These are phyloP conservation scores for Neocatenulostroma microsporum DNA, from an alignment of 2,329 filamentous ascomycete genomes.

Conservation along the genomic window DNA sequence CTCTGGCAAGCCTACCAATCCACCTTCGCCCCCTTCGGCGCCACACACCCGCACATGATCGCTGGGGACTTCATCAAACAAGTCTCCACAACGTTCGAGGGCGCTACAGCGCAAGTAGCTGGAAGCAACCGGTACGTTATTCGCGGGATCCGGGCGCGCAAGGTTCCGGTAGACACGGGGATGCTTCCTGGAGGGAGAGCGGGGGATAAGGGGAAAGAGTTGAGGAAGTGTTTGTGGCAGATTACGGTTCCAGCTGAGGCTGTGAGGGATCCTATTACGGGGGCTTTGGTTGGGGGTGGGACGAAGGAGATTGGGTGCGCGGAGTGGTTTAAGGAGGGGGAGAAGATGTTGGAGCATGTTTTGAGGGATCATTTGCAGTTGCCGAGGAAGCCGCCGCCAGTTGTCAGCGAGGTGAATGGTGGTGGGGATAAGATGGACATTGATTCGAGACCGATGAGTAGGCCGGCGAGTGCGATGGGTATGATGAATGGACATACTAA, in stretches of 20 bases:
- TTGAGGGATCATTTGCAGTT: constrained; percentile 56
- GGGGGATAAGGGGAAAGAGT: constrained; percentile 24
- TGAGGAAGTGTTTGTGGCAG: constrained; percentile 25
- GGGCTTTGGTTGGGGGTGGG: constrained; percentile 28
- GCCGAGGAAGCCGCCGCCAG: constrained; percentile 45
- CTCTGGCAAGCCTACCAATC: constrained; percentile 95
- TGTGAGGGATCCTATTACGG: constrained; percentile 46
- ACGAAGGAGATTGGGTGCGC: constrained; percentile 33
- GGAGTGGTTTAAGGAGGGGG: constrained; percentile 54
- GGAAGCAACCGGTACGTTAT: constrained; percentile 86
- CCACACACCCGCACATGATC: constrained; percentile 59
- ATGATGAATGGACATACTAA: constrained; percentile 12
- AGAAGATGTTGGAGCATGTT: constrained; percentile 67
- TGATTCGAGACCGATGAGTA: constrained; percentile 15
- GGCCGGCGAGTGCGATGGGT: constrained; percentile 5
- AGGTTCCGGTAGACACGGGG: constrained; percentile 53
- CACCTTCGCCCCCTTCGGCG: constrained; percentile 62
- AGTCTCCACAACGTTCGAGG: constrained; percentile 69
- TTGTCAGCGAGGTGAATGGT: constrained; percentile 18
- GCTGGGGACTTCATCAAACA: constrained; percentile 84
- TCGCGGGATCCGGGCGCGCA: constrained; percentile 75
- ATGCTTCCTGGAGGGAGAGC: constrained; percentile 17
- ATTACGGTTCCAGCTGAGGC: constrained; percentile 17
- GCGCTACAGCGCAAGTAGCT: constrained; percentile 84
- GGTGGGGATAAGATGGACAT: constrained; percentile 43